Percentiles rank a stretch among this genome's conserved stretches.
phyloP scores from a whole-genome alignment of 129 eudicot genomes.

The Rutidosis leptorrhynchoides region DNA sequence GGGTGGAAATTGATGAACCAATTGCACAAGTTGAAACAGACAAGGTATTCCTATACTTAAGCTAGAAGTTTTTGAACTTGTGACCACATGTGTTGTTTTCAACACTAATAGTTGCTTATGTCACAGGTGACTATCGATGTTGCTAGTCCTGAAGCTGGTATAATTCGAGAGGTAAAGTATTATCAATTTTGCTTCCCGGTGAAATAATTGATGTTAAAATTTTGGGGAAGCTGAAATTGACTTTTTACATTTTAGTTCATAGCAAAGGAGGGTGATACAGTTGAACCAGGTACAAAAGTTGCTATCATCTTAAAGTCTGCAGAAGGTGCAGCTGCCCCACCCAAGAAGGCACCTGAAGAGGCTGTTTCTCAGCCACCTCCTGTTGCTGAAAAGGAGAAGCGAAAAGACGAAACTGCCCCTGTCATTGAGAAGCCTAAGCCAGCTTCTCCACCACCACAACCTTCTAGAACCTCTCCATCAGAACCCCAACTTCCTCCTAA shows the following conservation, averaged over 20 bases:
- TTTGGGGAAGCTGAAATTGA: constrained; percentile 18
- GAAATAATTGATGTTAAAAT: not conserved
- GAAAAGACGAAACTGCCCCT: constrained; percentile 52
- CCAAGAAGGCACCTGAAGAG: constrained; percentile 56
- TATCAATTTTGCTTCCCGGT: not conserved
- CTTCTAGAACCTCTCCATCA: constrained; percentile 58
- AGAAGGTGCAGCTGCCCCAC: constrained; percentile 70
- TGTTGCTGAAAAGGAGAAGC: constrained; percentile 41
- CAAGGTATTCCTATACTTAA: constrained; percentile 43
- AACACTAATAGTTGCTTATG: constrained; percentile 27
- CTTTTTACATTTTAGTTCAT: constrained; percentile 53
- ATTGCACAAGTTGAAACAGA: constrained; percentile 98
- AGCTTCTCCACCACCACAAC: constrained; percentile 45
- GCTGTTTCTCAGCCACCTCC: constrained; percentile 46
- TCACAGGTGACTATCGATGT: constrained; percentile 88
- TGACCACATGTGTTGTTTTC: constrained; percentile 8
- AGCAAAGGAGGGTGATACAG: constrained; percentile 93
- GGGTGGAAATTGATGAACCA: constrained; percentile 89
- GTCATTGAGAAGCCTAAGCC: constrained; percentile 51
- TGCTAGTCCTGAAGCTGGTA: constrained; percentile 91
- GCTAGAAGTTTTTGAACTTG: constrained; percentile 4
- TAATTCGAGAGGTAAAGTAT: constrained; percentile 67
- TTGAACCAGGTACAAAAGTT: constrained; percentile 82
- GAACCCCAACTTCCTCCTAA: constrained; percentile 86
- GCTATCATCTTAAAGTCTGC: constrained; percentile 79